Base-by-base conservation (phyloP, 2,329 filamentous ascomycete genomes). In the Penicillium concentricum region DNA sequence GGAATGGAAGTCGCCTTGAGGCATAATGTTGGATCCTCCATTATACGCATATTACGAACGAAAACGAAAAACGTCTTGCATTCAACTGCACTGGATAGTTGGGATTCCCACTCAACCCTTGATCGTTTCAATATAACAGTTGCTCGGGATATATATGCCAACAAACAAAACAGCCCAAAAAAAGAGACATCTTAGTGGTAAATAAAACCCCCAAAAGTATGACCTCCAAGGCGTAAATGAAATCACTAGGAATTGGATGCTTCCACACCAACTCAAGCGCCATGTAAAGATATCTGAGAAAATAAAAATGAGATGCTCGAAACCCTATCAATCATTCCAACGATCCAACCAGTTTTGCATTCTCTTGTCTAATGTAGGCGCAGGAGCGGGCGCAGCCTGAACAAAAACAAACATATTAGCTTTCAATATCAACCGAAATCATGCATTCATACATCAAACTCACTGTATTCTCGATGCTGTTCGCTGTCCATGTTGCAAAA, bases 391-490 rank as follows among this genome's bases (percentile, higher is more conserved):
- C n/a, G 83, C 75, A 62, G 79, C 82, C 84, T 87, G 64, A 54
- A 47, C 5, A 18, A 28, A 46, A 41, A 35, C 9, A n/a, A 56
- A 54, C 45, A 28, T 35, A 18, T 39, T 28, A 60, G 53, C 5
- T 46, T 42, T 58, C 60, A 39, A 65, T 39, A 47, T 22, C 32
- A 28, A 34, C 41, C 9, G 30, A 9, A 16, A 43, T 18, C 39
- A 41, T 57, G 22, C 42, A 39, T 10, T 43, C 4, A 35, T 7
- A 18, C 51, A 16, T 20, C 45, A 43, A 22, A 78, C 83, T 67
- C 76, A 87, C 85, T 44, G 84, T 82, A 64, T 87, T 86, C 71
- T 84, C 84, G 58, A 78, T 78, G 61, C 80, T 84, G 45, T 69
- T 69, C 18, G 79, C 75, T 26, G 74, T 79, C 65, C 78, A 82